Percentiles rank a stretch among this genome's conserved stretches.
These are phyloP conservation scores for Leccinum ochraceum DNA, from an alignment of 768 basidiomycete genomes.

Conservation along the genomic window DNA sequence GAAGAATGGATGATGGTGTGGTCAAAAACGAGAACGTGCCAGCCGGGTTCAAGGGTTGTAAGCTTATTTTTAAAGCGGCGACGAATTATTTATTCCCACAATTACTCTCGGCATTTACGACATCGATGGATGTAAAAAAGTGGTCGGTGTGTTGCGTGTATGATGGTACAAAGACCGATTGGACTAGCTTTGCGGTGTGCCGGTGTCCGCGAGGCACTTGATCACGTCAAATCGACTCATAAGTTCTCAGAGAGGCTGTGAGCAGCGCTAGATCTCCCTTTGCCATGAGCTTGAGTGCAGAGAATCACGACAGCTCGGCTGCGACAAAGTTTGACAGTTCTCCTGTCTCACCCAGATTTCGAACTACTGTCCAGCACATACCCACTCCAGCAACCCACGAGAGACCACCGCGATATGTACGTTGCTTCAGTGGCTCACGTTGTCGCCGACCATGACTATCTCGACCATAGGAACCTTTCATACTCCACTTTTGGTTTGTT, in stretches of 20 bases:
- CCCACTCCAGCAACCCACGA: conserved; percentile 42
- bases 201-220: too few relatives aligned
- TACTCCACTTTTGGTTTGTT: conserved; percentile 41
- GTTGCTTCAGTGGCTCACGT: conserved; percentile 13
- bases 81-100: conserved; percentile 24
- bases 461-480: conserved; percentile 28
- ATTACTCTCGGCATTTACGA: conserved; percentile 12
- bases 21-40: conserved; percentile 35
- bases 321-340: neutral
- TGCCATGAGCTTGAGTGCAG: conserved; percentile 8
- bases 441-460: neutral
- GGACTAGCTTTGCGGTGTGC: too few relatives aligned
- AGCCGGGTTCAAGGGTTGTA: conserved; percentile 39
- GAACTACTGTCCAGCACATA: conserved; percentile 49
- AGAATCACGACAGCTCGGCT: neutral
- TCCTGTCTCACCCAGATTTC: conserved; percentile 38
- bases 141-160: too few relatives aligned
- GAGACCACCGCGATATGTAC: conserved; percentile 46
- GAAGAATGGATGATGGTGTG: conserved; percentile 35
- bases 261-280: too few relatives aligned
- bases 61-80: conserved; percentile 41
- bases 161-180: too few relatives aligned
- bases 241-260: neutral
- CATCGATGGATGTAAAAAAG: conserved; percentile 8
- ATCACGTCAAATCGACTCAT: too few relatives aligned